These are phyloP conservation scores for Xylaria venustula DNA, from an alignment of 495 filamentous ascomycete genomes.

Conservation along the genomic window DNA sequence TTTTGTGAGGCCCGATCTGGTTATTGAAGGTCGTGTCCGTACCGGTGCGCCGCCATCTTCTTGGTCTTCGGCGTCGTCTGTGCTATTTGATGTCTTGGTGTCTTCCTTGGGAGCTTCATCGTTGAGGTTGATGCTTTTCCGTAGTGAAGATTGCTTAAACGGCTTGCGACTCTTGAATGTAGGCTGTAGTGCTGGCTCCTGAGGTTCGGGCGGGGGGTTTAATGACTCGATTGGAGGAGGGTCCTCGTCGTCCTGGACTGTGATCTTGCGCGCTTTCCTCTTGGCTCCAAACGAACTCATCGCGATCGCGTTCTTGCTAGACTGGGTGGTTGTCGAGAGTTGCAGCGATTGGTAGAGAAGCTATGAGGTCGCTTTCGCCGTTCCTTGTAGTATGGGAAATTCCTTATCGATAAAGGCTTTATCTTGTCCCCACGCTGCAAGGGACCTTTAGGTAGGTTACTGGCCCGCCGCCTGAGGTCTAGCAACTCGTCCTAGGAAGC, in stretches of 20 bases:
- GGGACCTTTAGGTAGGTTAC: not conserved
- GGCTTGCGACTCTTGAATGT: conserved; percentile 47
- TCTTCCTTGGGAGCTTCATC: conserved; percentile 20
- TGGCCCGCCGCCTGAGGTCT: not conserved
- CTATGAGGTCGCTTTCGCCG: not conserved
- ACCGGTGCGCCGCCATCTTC: conserved; percentile 36
- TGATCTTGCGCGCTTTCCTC: conserved; percentile 73
- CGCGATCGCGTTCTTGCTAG: conserved; percentile 31
- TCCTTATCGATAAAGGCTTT: not conserved
- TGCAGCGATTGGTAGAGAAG: not conserved
- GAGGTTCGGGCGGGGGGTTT: conserved; percentile 30
- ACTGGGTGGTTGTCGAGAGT: not conserved
- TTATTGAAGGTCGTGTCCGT: conserved; percentile 35
- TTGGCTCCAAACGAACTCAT: conserved; percentile 67
- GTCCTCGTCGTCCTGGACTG: conserved; percentile 61
- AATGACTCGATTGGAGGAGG: conserved; percentile 18
- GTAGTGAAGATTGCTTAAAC: conserved; percentile 49
- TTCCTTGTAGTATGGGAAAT: not conserved
- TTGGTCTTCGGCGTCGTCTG: conserved; percentile 35
- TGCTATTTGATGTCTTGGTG: conserved; percentile 18
- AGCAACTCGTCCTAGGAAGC: not conserved
- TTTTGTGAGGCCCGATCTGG: conserved; percentile 39
- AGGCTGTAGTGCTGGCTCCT: conserved; percentile 33
- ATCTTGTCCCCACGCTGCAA: not conserved
- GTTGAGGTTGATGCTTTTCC: conserved; percentile 49